Base-by-base conservation (phyloP, 1,284 basidiomycete species). In the Apiotrichum porosum region DNA sequence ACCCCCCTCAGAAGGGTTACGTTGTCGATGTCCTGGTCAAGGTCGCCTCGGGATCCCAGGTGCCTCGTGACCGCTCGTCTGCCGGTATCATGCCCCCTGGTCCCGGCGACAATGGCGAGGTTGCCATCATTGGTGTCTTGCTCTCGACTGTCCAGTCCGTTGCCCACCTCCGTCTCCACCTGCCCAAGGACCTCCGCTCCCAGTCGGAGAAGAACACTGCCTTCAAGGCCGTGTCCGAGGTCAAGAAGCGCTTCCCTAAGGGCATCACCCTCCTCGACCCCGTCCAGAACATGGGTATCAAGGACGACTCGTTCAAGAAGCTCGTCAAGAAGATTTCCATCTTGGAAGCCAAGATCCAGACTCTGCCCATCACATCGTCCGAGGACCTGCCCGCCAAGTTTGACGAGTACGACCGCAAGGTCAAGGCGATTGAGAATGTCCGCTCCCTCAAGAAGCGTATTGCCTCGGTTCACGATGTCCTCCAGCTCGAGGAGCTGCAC, bases 401-500 rank as follows among this genome's bases (percentile, higher is more conserved):
- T 68, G 83, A 85, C 18, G 73, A 82, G 30, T 98, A 89, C 71
- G 75, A 83, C 17, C 76, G 80, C 56, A 97, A 97, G 71, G 83
- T 85, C 58, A 78, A 83, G 37, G 78, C 82, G 15, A 82, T 84
- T 54, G 78, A 82, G 26, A 78, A 80, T 28, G 84, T 95, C 50
- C 82, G 86, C 13, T 77, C 79, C 14, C 76, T 95, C 24, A 90
- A 86, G 75, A 86, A 86, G 65, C 83, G 83, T 37, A 92, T 97
- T 36, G 83, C 86, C 49, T 81, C 85, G 0, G 95, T 94, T 0
- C 86, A 94, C 52, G 92, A 94, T 54, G 83, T 98, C 6, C 76
- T 98, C 44, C 94, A 98, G 69, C 81, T 98, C 43, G 95, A 98
- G 71, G 95, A 98, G 71, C 84, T 99, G 65, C 97, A 95, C 73